phyloP scores from a whole-genome alignment of 179 eudicot genomes.

The Dionaea muscipula region DNA sequence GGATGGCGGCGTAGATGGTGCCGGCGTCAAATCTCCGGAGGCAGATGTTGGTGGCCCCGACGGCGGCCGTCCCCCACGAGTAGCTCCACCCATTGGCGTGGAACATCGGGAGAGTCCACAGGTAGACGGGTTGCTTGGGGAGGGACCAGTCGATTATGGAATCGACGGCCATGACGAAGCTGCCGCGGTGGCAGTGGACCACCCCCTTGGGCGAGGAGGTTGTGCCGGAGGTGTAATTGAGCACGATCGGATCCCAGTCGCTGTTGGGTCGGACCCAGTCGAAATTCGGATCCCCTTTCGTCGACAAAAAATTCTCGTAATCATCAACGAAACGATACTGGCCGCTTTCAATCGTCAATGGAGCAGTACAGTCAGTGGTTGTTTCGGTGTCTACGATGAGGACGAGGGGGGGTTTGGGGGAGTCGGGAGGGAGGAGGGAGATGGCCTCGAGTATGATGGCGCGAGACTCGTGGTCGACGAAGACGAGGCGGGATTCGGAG shows the following conservation, averaged over 20 bases:
- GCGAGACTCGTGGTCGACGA: slow-evolving; percentile 23
- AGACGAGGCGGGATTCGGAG: slow-evolving; percentile 34
- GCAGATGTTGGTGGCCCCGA: slow-evolving; percentile 48
- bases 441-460: slow-evolving; percentile 27
- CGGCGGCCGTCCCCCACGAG: slow-evolving; percentile 63
- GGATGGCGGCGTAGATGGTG: slow-evolving; percentile 24
- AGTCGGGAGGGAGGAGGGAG: slow-evolving; percentile 16
- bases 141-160: slow-evolving; percentile 39
- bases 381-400: slow-evolving; percentile 16
- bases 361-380: no score
- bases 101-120: slow-evolving; percentile 75
- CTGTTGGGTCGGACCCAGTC: slow-evolving; percentile 39
- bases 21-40: slow-evolving; percentile 37
- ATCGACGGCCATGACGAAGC: slow-evolving; percentile 27
- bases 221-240: slow-evolving; percentile 71
- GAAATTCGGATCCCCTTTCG: slow-evolving; percentile 30
- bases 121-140: slow-evolving; percentile 35
- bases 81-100: slow-evolving; percentile 61
- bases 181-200: slow-evolving; percentile 45
- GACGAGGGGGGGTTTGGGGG: slow-evolving; percentile 17
- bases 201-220: slow-evolving; percentile 71
- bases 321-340: background rate
- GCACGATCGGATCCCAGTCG: slow-evolving; percentile 59
- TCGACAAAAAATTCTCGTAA: slow-evolving; percentile 31
- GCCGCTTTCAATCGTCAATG: no score